phyloP scores from a whole-genome alignment of 164 flowering plant species.

The Chimonanthus praecox region DNA sequence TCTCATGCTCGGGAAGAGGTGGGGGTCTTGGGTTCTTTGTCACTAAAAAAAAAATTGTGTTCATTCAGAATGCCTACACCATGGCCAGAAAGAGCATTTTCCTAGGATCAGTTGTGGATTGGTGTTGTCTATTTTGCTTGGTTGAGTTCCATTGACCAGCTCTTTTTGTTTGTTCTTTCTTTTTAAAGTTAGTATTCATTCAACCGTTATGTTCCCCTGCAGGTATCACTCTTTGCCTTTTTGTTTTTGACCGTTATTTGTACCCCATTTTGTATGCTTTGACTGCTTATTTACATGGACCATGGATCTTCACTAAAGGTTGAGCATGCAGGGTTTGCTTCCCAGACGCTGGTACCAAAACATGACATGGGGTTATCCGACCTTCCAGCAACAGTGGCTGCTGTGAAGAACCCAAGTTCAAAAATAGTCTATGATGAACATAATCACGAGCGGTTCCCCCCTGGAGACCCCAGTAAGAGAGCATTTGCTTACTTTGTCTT shows the following conservation, averaged over 20 bases:
- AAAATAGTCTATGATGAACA: slow-evolving; percentile 22
- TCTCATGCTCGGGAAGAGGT: no score
- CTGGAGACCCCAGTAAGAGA: slow-evolving; percentile 22
- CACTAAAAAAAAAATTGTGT: no score
- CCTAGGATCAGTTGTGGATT: no score
- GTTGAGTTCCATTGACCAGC: background rate
- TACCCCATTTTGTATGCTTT: background rate
- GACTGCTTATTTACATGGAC: background rate
- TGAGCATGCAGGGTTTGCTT: slow-evolving; percentile 16
- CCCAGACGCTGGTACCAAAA: slow-evolving; percentile 10
- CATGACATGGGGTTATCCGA: slow-evolving; percentile 9
- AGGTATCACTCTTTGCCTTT: no score
- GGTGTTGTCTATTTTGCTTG: no score
- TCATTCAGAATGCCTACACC: no score
- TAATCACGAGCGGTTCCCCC: slow-evolving; percentile 23
- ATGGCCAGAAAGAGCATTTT: no score
- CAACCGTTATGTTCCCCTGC: no score
- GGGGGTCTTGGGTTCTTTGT: no score
- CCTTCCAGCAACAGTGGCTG: slow-evolving; percentile 16
- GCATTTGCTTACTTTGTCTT: slow-evolving; percentile 25
- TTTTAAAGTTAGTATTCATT: no score
- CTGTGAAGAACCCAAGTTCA: slow-evolving; percentile 21
- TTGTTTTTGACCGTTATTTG: no score
- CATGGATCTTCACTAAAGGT: background rate
- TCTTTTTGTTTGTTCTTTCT: background rate